These are phyloP conservation scores for Rhodotorula taiwanensis DNA, from an alignment of 768 basidiomycete species.

Conservation along the genomic window DNA sequence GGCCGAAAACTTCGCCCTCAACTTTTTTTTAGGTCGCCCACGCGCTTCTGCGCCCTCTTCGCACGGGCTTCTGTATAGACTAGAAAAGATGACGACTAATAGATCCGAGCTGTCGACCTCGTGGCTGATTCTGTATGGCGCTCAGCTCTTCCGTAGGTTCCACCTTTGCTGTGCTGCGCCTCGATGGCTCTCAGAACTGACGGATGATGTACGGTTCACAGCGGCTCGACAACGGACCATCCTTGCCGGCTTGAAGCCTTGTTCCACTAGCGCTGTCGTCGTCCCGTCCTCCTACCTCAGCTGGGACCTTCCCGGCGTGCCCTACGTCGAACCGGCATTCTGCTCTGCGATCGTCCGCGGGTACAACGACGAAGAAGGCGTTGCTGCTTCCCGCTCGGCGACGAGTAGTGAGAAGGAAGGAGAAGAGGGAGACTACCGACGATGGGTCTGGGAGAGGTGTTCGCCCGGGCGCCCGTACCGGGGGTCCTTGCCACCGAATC, in stretches of 20 bases:
- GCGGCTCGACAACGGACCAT: slow-evolving; percentile 1
- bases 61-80: not conserved
- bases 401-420: not conserved
- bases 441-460: slow-evolving; percentile 18
- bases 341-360: slow-evolving; percentile 17
- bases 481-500: slow-evolving; percentile 14
- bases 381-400: not conserved
- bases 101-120: not conserved
- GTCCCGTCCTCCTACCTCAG: slow-evolving; percentile 11
- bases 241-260: not conserved
- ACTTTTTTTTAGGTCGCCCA: too few species aligned
- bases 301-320: slow-evolving; percentile 24
- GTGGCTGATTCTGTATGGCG: slow-evolving; percentile 20
- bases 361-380: slow-evolving; percentile 6
- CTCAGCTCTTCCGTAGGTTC: slow-evolving; percentile 20
- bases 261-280: slow-evolving; percentile 7
- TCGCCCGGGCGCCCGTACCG: slow-evolving; percentile 13
- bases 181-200: too few species aligned
- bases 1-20: too few species aligned
- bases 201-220: not conserved
- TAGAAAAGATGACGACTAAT: not conserved
- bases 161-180: not conserved
- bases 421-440: slow-evolving; percentile 14
- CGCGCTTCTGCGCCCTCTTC: too few species aligned
- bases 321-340: slow-evolving; percentile 21